A percentile compares a stretch with the other conserved stretches of the same genome.
Evolutionary conservation across 805 yeast species (phyloP).

Genomic region (Candida methanosorbosa): DNA sequence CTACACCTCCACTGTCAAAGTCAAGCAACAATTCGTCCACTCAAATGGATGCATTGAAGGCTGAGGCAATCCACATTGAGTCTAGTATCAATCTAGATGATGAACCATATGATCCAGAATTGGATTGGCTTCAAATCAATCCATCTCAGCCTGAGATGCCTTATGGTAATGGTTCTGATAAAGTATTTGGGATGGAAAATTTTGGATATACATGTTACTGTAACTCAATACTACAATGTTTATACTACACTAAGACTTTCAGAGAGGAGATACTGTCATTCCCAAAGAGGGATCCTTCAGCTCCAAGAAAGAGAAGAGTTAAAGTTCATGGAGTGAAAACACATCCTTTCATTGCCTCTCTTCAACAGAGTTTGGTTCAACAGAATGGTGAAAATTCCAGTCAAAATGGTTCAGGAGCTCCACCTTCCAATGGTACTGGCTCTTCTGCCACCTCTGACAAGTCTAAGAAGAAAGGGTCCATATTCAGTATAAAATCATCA

Average conservation of each 20-base stretch:
- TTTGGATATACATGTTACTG: conserved; percentile 93
- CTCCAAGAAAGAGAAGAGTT: conserved; percentile 29
- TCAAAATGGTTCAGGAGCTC: conserved; percentile 14
- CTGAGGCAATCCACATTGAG: conserved; percentile 13
- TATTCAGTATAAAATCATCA: conserved; percentile 6
- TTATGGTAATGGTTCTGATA: conserved; percentile 60
- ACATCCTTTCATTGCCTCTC: conserved; percentile 25
- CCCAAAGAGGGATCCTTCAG: conserved; percentile 29
- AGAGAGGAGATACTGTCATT: conserved; percentile 44
- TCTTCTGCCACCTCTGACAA: conserved; percentile 5
- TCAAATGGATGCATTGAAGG: conserved; percentile 6
- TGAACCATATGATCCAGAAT: conserved; percentile 14
- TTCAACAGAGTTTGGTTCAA: conserved; percentile 9
- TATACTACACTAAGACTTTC: conserved; percentile 66
- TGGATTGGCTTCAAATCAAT: conserved; percentile 15
- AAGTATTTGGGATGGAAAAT: conserved; percentile 74
- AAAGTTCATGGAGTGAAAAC: conserved; percentile 32
- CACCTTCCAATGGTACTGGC: neutral
- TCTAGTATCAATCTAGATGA: conserved; percentile 4
- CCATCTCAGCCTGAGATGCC: conserved; percentile 25
- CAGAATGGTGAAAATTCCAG: neutral
- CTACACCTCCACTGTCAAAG: neutral
- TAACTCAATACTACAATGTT: conserved; percentile 84
- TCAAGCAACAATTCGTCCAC: neutral
- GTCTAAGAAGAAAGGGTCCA: conserved; percentile 2